Conservation (phyloP, 2,329 filamentous ascomycete species). For the Chalara sp. region DNA sequence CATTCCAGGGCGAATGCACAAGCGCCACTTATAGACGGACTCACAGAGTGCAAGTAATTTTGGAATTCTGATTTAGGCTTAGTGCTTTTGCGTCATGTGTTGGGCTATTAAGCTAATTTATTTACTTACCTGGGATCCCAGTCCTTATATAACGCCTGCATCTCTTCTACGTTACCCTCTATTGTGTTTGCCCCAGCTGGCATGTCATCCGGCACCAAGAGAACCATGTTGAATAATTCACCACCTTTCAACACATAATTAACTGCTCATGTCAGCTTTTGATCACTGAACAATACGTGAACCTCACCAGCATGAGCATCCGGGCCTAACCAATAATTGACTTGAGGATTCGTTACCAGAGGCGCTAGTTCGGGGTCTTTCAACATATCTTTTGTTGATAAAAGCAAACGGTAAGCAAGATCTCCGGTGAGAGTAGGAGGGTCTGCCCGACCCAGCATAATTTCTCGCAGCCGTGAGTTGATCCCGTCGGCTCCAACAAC, state of each 20-base stretch:
- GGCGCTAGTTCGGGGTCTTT: constrained; percentile 34
- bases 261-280: constrained; percentile 21
- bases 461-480: constrained; percentile 31
- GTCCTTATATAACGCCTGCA: constrained; percentile 33
- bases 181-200: constrained; percentile 30
- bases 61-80: constrained; percentile 27
- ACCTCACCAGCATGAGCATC: constrained; percentile 37
- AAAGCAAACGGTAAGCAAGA: constrained; percentile 38
- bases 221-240: constrained; percentile 38
- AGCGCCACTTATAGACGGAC: constrained; percentile 53
- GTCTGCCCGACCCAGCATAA: constrained; percentile 36
- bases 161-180: constrained; percentile 34
- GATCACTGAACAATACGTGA: background rate
- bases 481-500: constrained; percentile 36
- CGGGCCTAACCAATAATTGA: constrained; percentile 41
- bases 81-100: background rate
- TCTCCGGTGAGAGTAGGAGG: constrained; percentile 39
- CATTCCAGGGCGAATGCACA: constrained; percentile 49
- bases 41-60: constrained; percentile 52
- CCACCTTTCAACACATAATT: constrained; percentile 38
- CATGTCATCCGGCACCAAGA: constrained; percentile 32
- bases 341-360: constrained; percentile 32
- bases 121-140: constrained; percentile 31
- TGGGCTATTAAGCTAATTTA: background rate
- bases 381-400: constrained; percentile 35